A percentile compares a stretch with the other conserved stretches of the same genome.
Evolutionary conservation across 2,329 filamentous ascomycete genomes (phyloP).

Genomic region (Beauveria varroae): DNA sequence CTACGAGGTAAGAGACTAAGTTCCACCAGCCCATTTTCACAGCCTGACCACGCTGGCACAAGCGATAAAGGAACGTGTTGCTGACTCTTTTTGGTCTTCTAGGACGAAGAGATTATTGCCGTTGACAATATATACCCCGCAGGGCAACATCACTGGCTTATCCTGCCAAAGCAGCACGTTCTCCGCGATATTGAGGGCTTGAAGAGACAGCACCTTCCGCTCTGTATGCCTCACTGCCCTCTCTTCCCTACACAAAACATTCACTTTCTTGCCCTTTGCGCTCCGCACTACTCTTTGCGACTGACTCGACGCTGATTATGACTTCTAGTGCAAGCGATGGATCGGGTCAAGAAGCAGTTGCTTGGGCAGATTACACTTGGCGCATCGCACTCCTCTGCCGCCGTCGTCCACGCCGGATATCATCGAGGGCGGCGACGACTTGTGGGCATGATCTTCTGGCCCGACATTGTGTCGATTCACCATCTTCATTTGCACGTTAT

Average conservation of each 20-base stretch:
- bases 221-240: not conserved
- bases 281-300: too few species aligned
- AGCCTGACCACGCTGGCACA: not conserved
- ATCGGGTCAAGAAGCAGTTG: not conserved
- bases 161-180: not conserved
- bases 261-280: not conserved
- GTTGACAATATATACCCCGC: not conserved
- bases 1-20: not conserved
- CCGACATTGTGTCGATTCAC: constrained; percentile 11
- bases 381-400: not conserved
- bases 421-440: not conserved
- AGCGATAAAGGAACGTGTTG: not conserved
- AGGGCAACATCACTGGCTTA: not conserved
- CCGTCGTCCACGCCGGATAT: not conserved
- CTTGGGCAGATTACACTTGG: not conserved
- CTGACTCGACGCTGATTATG: not conserved
- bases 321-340: not conserved
- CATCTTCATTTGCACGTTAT: constrained; percentile 14
- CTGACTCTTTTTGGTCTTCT: not conserved
- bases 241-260: too few species aligned
- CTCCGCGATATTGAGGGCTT: not conserved
- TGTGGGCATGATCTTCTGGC: not conserved
- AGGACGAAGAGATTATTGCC: not conserved
- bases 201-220: not conserved
- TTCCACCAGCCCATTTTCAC: too few species aligned